Conservation (phyloP, 1,284 basidiomycete genomes). For the Moesziomyces globuligerus region DNA sequence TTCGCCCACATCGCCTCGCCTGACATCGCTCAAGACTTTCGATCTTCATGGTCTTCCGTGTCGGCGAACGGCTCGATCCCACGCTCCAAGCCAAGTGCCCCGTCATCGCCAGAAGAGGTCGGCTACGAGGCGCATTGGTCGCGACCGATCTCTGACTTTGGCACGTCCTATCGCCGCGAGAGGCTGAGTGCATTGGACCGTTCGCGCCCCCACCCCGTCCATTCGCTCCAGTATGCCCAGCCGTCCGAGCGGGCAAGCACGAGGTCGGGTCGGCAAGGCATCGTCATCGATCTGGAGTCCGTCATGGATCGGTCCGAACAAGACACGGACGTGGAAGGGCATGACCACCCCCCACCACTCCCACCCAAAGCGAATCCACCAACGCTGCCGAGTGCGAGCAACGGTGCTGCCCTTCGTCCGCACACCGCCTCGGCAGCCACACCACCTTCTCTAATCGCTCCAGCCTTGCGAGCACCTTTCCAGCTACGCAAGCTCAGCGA, state of each 20-base stretch:
- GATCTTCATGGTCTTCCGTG: conserved; percentile 17
- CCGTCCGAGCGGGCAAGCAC: neutral
- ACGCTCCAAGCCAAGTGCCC: conserved; percentile 17
- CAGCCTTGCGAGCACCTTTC: neutral
- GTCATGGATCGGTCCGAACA: neutral
- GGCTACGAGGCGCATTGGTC: conserved; percentile 6
- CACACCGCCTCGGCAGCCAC: neutral
- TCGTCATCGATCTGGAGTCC: conserved; percentile 21
- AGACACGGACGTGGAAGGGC: neutral
- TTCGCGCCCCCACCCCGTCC: conserved; percentile 2
- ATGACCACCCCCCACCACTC: neutral
- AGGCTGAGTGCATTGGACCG: neutral
- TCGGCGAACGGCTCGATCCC: neutral
- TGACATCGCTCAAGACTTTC: conserved; percentile 8
- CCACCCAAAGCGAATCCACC: conserved; percentile 1
- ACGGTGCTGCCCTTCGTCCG: neutral
- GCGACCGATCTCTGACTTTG: conserved; percentile 7
- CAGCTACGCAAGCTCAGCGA: conserved; percentile 2
- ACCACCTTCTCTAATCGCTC: neutral
- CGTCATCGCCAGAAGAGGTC: conserved; percentile 12
- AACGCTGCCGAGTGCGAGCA: neutral
- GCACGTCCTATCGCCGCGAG: neutral
- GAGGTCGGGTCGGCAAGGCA: neutral
- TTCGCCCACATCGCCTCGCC: conserved; percentile 15
- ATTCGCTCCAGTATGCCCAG: neutral